Evolutionary conservation across 164 flowering plant genomes (phyloP), one percentile per base, ranked within the genome.

Genomic region (Taxillus chinensis): DNA sequence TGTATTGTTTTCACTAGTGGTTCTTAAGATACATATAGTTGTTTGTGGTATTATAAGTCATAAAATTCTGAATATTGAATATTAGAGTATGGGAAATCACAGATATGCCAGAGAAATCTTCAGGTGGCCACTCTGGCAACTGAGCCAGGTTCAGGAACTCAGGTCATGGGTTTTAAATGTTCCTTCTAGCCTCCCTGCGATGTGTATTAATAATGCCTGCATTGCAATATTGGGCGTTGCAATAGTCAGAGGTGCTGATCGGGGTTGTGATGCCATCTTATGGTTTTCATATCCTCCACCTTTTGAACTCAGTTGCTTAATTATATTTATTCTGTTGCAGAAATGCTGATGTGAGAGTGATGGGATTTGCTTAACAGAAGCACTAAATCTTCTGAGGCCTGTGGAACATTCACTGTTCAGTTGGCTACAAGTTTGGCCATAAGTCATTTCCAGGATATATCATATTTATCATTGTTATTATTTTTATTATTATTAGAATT

Each of bases 41-140:
- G n/a, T n/a, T n/a, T n/a, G n/a, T n/a, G n/a, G n/a, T n/a, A n/a
- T n/a, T n/a, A n/a, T n/a, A n/a, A n/a, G n/a, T n/a, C n/a, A n/a
- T n/a, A n/a, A n/a, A n/a, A n/a, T n/a, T n/a, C n/a, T n/a, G n/a
- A 71, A 59, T 79, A 83, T 83, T 83, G 79, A 82, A 81, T 59
- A 59, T 64, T 80, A 87, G 85, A 79, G 77, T 83, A 73, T 82
- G 81, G 86, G 79, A 82, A 82, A 79, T 84, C 87, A 83, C 89
- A 82, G 93, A 84, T 86, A 61, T 65, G 78, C 79, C 83, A 83
- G 83, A 75, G 86, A 77, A 76, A 69, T 80, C 86, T 74, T 68
- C 87, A 76, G 83, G 76, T 78, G 86, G 84, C 73, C 86, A 76
- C 68, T 78, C 84, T 82, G 91, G 86, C 80, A 78, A 73, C 71